A percentile compares a stretch with the other conserved stretches of the same genome.
Conservation (phyloP, 2,329 filamentous ascomycete species). For the Nigrospora sphaerica region DNA sequence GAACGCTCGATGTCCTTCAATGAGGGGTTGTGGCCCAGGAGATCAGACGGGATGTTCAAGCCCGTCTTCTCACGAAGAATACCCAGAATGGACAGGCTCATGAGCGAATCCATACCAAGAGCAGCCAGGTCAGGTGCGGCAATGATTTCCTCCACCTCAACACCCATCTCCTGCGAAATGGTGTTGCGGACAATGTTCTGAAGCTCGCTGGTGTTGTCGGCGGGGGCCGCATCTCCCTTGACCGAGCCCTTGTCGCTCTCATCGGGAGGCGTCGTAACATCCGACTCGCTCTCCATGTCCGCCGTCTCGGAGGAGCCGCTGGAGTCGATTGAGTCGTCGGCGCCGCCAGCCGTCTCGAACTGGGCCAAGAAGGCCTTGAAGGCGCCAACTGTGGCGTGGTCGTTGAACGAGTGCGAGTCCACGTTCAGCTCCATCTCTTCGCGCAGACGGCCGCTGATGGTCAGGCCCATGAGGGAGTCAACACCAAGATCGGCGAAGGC, state of each 20-base stretch:
- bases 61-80: slow-evolving; percentile 47
- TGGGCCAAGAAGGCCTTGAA: slow-evolving; percentile 38
- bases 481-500: slow-evolving; percentile 51
- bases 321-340: slow-evolving; percentile 27
- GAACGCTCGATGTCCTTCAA: slow-evolving; percentile 60
- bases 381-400: slow-evolving; percentile 44
- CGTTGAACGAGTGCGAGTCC: slow-evolving; percentile 44
- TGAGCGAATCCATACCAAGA: slow-evolving; percentile 52
- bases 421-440: slow-evolving; percentile 52
- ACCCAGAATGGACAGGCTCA: slow-evolving; percentile 48
- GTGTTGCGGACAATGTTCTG: slow-evolving; percentile 54
- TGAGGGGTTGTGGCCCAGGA: slow-evolving; percentile 53
- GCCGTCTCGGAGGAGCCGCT: slow-evolving; percentile 30
- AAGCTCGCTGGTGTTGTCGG: slow-evolving; percentile 34
- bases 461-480: slow-evolving; percentile 55
- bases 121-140: slow-evolving; percentile 47
- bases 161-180: slow-evolving; percentile 65
- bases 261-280: slow-evolving; percentile 45
- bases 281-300: slow-evolving; percentile 39
- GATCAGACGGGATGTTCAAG: slow-evolving; percentile 48
- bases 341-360: slow-evolving; percentile 20
- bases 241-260: slow-evolving; percentile 42
- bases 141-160: slow-evolving; percentile 57
- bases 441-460: slow-evolving; percentile 47
- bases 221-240: slow-evolving; percentile 31